A percentile compares a stretch with the other conserved stretches of the same genome.
phyloP scores from a whole-genome alignment of 805 yeast genomes.

The Candida qinlingensis region DNA sequence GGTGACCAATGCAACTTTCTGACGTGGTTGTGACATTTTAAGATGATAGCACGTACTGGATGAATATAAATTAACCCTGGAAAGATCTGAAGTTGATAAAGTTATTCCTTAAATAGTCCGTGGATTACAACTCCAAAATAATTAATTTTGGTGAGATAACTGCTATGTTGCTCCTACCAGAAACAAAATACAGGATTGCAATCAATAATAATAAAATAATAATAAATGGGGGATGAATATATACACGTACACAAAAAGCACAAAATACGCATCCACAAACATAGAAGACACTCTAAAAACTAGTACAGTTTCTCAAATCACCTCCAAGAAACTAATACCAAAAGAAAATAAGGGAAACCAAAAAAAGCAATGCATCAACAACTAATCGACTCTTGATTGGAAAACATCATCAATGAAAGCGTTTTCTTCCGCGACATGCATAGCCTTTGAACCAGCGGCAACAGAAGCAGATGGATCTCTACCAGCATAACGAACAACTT shows the following conservation, averaged over 20 bases:
- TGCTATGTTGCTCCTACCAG: not conserved
- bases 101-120: too few species aligned
- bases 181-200: not conserved
- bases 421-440: conserved; percentile 85
- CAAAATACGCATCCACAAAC: not conserved
- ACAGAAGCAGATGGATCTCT: conserved; percentile 98
- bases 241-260: not conserved
- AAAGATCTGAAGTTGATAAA: too few species aligned
- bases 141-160: not conserved
- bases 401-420: conserved; percentile 79
- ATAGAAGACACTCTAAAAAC: not conserved
- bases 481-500: conserved; percentile 79
- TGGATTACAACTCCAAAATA: too few species aligned
- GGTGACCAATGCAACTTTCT: conserved; percentile 38
- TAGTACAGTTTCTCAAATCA: not conserved
- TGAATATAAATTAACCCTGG: too few species aligned
- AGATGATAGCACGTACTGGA: too few species aligned
- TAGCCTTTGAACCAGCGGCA: conserved; percentile 93
- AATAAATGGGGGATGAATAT: not conserved
- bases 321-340: too few species aligned
- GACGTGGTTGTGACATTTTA: conserved; percentile 13
- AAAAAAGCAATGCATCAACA: not conserved
- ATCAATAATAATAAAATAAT: not conserved
- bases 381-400: conserved; percentile 15
- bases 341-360: too few species aligned